Conservation (phyloP, 768 basidiomycete genomes). For the Gloeostereum incarnatum region DNA sequence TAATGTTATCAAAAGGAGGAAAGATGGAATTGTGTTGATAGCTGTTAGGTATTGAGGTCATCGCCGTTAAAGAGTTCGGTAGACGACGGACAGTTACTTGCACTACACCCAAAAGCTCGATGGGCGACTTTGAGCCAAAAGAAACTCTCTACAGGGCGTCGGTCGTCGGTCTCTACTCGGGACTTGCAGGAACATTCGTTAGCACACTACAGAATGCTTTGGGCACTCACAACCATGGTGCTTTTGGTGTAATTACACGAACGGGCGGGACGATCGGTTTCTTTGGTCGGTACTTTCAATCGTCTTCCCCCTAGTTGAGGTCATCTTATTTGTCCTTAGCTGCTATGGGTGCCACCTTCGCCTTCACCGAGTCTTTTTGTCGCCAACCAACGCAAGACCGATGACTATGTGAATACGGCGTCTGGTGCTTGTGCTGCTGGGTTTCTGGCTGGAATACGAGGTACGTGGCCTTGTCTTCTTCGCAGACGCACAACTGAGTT, state of each 20-base stretch:
- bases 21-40: too few relatives aligned
- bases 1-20: too few relatives aligned
- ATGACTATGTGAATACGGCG: slow-evolving; percentile 78
- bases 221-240: slow-evolving; percentile 67
- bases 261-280: slow-evolving; percentile 87
- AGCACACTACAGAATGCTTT: slow-evolving; percentile 73
- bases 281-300: slow-evolving; percentile 65
- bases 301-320: not conserved
- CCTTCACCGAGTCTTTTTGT: slow-evolving; percentile 68
- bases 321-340: slow-evolving; percentile 34
- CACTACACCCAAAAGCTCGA: too few relatives aligned
- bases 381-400: slow-evolving; percentile 70
- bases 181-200: slow-evolving; percentile 56
- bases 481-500: slow-evolving; percentile 8
- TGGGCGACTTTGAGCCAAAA: slow-evolving; percentile 34
- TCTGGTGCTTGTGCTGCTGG: slow-evolving; percentile 90
- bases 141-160: slow-evolving; percentile 47
- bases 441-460: slow-evolving; percentile 80
- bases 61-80: too few relatives aligned
- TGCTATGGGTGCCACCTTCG: slow-evolving; percentile 83
- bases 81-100: too few relatives aligned
- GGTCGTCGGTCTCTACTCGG: slow-evolving; percentile 52
- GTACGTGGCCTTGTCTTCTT: slow-evolving; percentile 28
- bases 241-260: slow-evolving; percentile 78
- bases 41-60: too few relatives aligned